Percentiles rank a stretch among this genome's conserved stretches.
Evolutionary conservation across 2,329 filamentous ascomycete genomes (phyloP).

Genomic region (Geosmithia morbida): DNA sequence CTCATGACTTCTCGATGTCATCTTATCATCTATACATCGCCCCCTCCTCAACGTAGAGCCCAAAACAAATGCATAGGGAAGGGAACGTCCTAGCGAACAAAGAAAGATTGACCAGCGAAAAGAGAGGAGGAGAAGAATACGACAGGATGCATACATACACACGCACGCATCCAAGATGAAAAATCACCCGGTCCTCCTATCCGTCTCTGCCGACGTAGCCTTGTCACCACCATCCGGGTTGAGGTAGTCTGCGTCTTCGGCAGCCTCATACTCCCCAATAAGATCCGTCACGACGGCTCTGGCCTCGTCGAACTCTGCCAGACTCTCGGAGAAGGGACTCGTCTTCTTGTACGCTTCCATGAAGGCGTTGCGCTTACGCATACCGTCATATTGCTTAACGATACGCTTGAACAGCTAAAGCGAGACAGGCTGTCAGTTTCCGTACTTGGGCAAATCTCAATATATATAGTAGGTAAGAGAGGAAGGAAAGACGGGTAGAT

Average conservation of each 20-base stretch:
- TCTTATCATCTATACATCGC: not conserved
- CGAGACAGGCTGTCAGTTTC: no score
- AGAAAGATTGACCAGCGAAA: no score
- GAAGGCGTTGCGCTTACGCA: constrained; percentile 94
- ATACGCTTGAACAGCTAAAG: constrained; percentile 81
- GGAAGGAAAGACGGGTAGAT: constrained; percentile 5
- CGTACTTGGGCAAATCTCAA: no score
- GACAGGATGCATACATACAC: no score
- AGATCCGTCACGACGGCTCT: constrained; percentile 82
- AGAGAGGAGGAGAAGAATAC: no score
- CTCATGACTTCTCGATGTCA: not conserved
- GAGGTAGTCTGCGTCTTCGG: constrained; percentile 80
- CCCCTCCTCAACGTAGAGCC: no score
- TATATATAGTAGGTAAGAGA: no score
- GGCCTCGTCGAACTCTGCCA: constrained; percentile 91
- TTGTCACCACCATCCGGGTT: constrained; percentile 50
- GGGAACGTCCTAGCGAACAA: no score
- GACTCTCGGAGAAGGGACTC: constrained; percentile 77
- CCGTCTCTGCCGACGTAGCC: constrained; percentile 35
- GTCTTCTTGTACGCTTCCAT: constrained; percentile 95
- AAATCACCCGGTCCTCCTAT: constrained; percentile 29
- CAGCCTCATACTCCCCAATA: constrained; percentile 90
- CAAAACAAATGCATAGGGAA: no score
- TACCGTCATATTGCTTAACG: constrained; percentile 78
- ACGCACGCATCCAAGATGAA: no score